Conservation (phyloP, 73 alveolate genomes). For the Paramecium biaurelia region DNA sequence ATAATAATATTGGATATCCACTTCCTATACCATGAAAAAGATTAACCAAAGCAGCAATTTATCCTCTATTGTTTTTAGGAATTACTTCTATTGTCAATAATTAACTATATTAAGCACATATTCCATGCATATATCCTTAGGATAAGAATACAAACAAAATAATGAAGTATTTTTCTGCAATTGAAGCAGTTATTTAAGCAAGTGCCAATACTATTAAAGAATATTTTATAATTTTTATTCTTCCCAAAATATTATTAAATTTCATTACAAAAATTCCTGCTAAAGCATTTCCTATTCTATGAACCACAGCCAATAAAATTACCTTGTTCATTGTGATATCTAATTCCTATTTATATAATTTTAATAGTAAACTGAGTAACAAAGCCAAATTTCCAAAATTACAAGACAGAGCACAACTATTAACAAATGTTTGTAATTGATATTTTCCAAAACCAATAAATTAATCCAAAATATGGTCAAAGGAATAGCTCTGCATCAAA, state of each 20-base stretch:
- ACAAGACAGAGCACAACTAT: conserved; percentile 1
- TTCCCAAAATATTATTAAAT: neutral
- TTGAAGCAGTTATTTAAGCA: neutral
- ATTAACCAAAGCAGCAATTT: conserved; percentile 6
- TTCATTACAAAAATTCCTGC: neutral
- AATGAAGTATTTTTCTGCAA: neutral
- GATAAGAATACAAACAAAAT: neutral
- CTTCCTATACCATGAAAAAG: neutral
- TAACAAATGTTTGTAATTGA: neutral
- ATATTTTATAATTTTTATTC: conserved; percentile 10
- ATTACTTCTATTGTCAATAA: neutral
- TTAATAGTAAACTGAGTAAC: neutral
- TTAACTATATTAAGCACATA: conserved; percentile 11
- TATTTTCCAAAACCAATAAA: neutral
- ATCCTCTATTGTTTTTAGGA: neutral
- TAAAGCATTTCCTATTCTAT: neutral
- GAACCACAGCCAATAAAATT: neutral
- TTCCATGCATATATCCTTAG: neutral
- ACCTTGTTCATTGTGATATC: conserved; percentile 2
- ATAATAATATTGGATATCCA: neutral
- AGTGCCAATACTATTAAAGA: neutral
- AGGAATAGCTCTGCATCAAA: neutral
- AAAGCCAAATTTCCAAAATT: conserved; percentile 6
- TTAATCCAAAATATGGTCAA: neutral
- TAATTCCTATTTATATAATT: neutral